Conservation (phyloP, 176 grass and related monocot genomes). For the Aegilops speltoides region DNA sequence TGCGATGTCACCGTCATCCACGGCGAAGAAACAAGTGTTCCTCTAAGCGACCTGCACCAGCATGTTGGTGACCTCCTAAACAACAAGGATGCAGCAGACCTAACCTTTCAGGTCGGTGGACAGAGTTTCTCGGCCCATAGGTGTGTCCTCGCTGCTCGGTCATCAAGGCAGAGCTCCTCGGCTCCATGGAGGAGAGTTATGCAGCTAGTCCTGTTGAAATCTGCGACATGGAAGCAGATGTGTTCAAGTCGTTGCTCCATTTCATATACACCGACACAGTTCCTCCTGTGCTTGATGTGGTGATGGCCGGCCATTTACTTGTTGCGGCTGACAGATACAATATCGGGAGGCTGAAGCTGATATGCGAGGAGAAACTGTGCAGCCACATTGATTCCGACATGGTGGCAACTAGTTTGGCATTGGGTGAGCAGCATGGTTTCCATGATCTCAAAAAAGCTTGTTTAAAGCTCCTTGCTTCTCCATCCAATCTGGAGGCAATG, state of each 20-base stretch:
- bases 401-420: background rate
- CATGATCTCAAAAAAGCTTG: background rate
- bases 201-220: background rate
- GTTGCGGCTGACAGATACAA: background rate
- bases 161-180: background rate
- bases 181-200: background rate
- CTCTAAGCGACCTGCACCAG: no score
- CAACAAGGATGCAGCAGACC: no score
- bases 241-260: background rate
- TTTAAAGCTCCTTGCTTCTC: background rate
- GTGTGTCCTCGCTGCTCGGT: background rate
- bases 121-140: background rate
- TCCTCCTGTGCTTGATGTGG: background rate
- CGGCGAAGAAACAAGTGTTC: no score
- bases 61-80: no score
- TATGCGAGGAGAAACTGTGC: background rate
- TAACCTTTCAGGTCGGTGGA: background rate
- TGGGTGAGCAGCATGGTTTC: background rate
- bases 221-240: background rate
- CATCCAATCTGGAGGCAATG: background rate
- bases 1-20: no score
- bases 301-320: background rate
- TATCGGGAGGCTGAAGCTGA: background rate
- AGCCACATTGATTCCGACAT: background rate
- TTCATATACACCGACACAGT: background rate